Base-by-base conservation (phyloP, 768 basidiomycete genomes). In the Baorangia bicolor region DNA sequence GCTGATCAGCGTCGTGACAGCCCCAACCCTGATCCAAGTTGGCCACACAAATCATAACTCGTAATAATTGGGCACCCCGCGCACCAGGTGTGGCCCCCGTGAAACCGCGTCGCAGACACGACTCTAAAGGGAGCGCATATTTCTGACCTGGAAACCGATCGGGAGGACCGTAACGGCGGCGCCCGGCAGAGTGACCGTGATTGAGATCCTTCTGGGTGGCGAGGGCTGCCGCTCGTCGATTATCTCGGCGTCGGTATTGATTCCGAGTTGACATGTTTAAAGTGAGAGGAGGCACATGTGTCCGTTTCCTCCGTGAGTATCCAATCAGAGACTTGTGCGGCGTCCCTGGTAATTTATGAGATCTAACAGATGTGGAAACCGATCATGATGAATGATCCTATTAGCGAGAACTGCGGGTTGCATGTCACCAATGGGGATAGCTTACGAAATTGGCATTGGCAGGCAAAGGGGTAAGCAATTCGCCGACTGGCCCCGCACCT, bases 341-440 rank as follows among this genome's bases (percentile, higher is more conserved):
- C 53, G 55, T 49, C 58, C 63, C 70, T 68, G 57, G 59, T 37
- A 38, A 64, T 64, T 64, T 64, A 65, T 57, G 62, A 64, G 46
- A 64, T 49, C 51, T 25, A 45, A 35, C 57, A 58, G 41, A 56
- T 60, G 61, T 49, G 58, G 71, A 59, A 56, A 60, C 51, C 51
- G 34, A 54, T 59, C 61, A 47, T 58, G 61, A 52, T 68, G 56
- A 58, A 27, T 51, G 49, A 60, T 59, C 30, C 35, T 53, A 62
- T 63, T 65, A 51, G 60, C 66, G 54, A 60, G 43, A 42, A 55
- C 27, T 60, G 43, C 42, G 43, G 37, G 57, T 49, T 51, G 53
- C 40, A 60, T 49, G 56, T 45, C 34, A 55, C 44, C 27, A 56
- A 60, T 60, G 56, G 61, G 49, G 50, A 60, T 48, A 47, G 27